Evolutionary conservation across 2,329 filamentous ascomycete genomes (phyloP).

Genomic region (Beauveria sp.): DNA sequence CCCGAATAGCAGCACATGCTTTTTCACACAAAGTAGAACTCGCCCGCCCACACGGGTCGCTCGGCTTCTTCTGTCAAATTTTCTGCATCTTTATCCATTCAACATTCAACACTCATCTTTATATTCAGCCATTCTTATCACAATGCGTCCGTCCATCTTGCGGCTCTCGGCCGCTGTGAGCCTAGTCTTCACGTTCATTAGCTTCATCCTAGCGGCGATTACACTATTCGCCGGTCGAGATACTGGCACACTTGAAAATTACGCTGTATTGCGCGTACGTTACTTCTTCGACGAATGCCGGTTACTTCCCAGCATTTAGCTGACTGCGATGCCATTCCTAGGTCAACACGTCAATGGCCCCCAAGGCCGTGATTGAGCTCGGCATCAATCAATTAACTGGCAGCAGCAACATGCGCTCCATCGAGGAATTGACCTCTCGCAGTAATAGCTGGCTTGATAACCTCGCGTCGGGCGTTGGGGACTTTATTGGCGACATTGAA

Average conservation of each 20-base stretch:
- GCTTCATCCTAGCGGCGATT: neutral
- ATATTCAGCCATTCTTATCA: neutral
- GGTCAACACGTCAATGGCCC: slow-evolving; percentile 3
- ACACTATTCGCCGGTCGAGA: slow-evolving; percentile 1
- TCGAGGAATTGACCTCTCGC: neutral
- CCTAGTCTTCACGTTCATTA: neutral
- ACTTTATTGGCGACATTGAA: neutral
- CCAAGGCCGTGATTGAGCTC: neutral
- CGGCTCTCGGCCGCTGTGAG: neutral
- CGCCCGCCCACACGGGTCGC: neutral
- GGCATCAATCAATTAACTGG: neutral
- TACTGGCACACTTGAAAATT: slow-evolving; percentile 1
- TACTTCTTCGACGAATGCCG: neutral
- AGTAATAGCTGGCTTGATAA: neutral
- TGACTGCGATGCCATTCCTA: neutral
- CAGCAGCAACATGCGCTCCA: neutral
- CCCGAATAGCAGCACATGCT: neutral
- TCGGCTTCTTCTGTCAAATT: neutral
- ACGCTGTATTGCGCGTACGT: neutral
- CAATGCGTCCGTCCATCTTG: neutral
- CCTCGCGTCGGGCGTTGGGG: neutral
- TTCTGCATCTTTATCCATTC: neutral
- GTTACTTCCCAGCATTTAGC: neutral
- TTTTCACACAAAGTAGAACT: neutral
- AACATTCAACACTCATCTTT: neutral